Evolutionary conservation across 192 early-diverging fungal species (phyloP), one percentile per base, ranked within the genome.

Genomic region (Pilobolus umbonatus): DNA sequence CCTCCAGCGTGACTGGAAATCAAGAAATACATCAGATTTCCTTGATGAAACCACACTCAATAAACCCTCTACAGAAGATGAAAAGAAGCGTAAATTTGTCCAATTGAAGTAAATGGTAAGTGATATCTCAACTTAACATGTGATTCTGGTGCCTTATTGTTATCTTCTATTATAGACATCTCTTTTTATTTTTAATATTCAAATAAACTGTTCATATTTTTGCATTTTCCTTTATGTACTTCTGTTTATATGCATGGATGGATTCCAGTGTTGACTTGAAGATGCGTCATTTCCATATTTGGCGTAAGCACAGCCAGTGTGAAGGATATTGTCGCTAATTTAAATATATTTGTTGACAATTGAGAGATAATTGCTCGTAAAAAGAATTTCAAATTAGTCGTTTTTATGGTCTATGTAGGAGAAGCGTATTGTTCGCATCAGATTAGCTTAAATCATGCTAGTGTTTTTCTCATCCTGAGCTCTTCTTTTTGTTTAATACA

Each of bases 31-130:
- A 7, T 72, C 86, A 11, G 80, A 87, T 32, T 91, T 88, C 72
- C 81, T 87, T 73, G 87, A 84, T 30, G 87, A 89, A 30, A 72
- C 72, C 17, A 59, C 61, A 35, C 67, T 73, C 14, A 78, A 80
- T 30, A 76, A 85, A 45, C 64, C 62, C 32, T 71, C 77, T 44
- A 70, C 73, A 12, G 55, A 65, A 51, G 15, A 77, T 73, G 74
- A 81, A 52, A 85, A 84, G 75, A 91, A 89, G 67, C 85, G 88
- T 71, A 89, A 89, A 74, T 91, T 89, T 66, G 64, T 82, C 38
- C 74, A 73, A 35, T 42, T 42, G n/a, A n/a, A n/a, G n/a, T n/a
- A n/a, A n/a, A n/a, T n/a, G n/a, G n/a, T n/a, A n/a, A n/a, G n/a
- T n/a, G n/a, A n/a, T n/a, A n/a, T n/a, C n/a, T n/a, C n/a, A n/a